Percentiles rank a stretch among this genome's conserved stretches.
phyloP scores from a whole-genome alignment of 208 protist species.

The Lotmaria passim region DNA sequence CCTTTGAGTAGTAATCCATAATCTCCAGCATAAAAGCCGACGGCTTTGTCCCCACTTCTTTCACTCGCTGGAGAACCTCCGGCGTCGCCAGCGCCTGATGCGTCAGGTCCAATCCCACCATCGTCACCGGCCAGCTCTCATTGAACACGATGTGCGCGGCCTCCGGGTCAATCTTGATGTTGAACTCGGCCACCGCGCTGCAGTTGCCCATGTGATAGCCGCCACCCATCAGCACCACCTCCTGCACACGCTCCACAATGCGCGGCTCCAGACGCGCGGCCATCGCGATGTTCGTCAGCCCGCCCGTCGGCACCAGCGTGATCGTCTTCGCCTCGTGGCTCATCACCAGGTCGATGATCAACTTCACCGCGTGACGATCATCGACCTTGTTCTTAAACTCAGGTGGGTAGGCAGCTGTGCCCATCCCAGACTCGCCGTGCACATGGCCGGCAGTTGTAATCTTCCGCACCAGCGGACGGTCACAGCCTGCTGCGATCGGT shows the following conservation, averaged over 20 bases:
- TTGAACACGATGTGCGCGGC: conserved; percentile 82
- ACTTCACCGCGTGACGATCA: conserved; percentile 48
- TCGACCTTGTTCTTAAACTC: conserved; percentile 39
- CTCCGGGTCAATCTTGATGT: conserved; percentile 77
- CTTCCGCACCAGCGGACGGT: conserved; percentile 50
- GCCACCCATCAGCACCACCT: conserved; percentile 87
- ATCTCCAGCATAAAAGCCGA: conserved; percentile 47
- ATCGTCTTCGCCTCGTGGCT: conserved; percentile 54
- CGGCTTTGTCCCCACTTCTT: conserved; percentile 41
- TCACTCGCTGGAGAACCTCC: conserved; percentile 47
- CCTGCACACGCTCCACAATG: conserved; percentile 68
- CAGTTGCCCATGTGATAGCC: conserved; percentile 62
- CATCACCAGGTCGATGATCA: conserved; percentile 71
- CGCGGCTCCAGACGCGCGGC: conserved; percentile 67
- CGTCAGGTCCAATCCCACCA: conserved; percentile 88
- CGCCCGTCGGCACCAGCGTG: conserved; percentile 68
- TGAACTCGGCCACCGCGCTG: conserved; percentile 78
- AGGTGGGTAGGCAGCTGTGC: conserved; percentile 38
- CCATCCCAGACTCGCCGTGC: conserved; percentile 78
- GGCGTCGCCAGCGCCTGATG: conserved; percentile 67
- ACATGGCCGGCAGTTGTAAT: conserved; percentile 54
- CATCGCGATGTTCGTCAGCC: conserved; percentile 88
- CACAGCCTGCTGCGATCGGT: conserved; percentile 53
- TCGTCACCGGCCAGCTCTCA: conserved; percentile 62
- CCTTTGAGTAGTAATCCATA: conserved; percentile 57